A percentile compares a stretch with the other conserved stretches of the same genome.
These are phyloP conservation scores for Kodamaea neixiangensis DNA, from an alignment of 805 yeast genomes.

Conservation along the genomic window DNA sequence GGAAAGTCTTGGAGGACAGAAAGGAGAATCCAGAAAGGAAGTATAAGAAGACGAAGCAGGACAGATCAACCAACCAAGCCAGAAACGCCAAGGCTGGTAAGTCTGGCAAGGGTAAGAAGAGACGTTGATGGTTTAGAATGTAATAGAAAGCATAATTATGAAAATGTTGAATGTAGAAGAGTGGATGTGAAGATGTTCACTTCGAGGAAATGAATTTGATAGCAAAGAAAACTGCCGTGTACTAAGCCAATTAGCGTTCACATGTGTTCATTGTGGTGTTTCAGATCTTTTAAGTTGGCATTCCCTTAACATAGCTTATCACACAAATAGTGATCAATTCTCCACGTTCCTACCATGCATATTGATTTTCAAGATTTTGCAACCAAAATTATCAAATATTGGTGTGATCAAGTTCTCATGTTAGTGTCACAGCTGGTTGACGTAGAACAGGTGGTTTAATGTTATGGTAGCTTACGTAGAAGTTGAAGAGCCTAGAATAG, in stretches of 20 bases:
- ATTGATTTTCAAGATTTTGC: background rate
- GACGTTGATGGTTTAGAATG: background rate
- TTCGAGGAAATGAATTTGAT: too few relatives aligned
- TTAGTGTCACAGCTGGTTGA: too few relatives aligned
- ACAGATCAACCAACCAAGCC: constrained; percentile 57
- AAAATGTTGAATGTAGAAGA: background rate
- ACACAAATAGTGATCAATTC: too few relatives aligned
- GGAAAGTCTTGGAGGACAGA: constrained; percentile 65
- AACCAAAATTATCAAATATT: background rate
- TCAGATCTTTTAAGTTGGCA: too few relatives aligned
- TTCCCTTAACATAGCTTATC: too few relatives aligned
- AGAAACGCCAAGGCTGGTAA: constrained; percentile 22
- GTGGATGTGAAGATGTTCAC: background rate
- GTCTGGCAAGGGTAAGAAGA: constrained; percentile 5
- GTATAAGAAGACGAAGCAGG: constrained; percentile 79
- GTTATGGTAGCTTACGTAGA: too few relatives aligned
- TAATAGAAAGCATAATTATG: background rate
- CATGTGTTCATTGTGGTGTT: too few relatives aligned
- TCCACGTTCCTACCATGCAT: background rate
- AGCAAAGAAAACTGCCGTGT: too few relatives aligned
- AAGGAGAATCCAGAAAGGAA: constrained; percentile 55
- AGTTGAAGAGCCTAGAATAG: too few relatives aligned
- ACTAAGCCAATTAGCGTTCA: too few relatives aligned
- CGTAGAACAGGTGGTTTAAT: too few relatives aligned
- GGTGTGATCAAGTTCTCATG: too few relatives aligned